Base-by-base conservation (phyloP, 768 basidiomycete genomes). In the Mycena chlorophos region DNA sequence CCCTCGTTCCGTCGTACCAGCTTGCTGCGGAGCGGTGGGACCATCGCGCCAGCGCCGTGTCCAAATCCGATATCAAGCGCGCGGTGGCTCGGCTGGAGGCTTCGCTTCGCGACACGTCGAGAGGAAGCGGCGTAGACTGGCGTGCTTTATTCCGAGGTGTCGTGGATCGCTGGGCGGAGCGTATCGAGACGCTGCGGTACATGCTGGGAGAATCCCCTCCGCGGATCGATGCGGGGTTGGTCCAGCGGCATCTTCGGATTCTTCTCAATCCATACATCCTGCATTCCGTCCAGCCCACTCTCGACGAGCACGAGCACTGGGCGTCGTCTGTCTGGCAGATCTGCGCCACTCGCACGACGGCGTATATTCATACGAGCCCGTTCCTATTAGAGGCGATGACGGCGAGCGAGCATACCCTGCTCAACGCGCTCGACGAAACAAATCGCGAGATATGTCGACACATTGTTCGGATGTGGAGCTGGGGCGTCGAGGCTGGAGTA, bases 81-180 rank as follows among this genome's bases (percentile, higher is more conserved):
- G 52, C 39, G 12, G 45, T 58, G 46, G 31, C 13, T 5, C 55
- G 64, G 42, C 50, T 69, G 0, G 40, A 57, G 6, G 40, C 54
- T 5, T 47, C n/a, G 16, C 51, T 66, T 20, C 26, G 16, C 10
- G 47, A 40, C 10, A 31, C 37, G 17, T 22, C 46, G 22, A 22
- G 17, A 5, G 62, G 61, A 2, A 71, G 67, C 29, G 71, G 69
- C 5, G 51, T 72, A 6, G 75, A 74, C 49, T 76, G 75, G 74
- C 34, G 25, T 23, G 58, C 68, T 2, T 58, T 74, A 20, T 20
- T 68, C 25, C 69, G 60, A 19, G 60, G 65, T 16, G 53, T 73
- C 5, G 56, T 69, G 1, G 63, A 76, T 22, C 66, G 72, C 42
- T 71, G 68, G 22, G 65, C 68, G 0, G 58, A 66, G 19, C 66